Evolutionary conservation across 1,284 basidiomycete genomes (phyloP), one percentile per base, ranked within the genome.

Genomic region (Vanrija sp.): DNA sequence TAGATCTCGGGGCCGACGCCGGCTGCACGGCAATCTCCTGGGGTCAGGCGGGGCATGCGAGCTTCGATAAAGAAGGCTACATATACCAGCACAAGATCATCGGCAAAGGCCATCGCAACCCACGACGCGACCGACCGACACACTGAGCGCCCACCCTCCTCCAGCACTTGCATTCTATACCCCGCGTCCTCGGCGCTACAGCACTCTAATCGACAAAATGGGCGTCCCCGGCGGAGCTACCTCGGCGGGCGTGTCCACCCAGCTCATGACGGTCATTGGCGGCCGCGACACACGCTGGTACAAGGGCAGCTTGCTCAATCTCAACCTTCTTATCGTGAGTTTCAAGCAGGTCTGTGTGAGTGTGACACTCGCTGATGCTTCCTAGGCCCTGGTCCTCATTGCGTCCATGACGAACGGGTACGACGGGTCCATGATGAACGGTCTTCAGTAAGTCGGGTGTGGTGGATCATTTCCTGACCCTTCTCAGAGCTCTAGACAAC

Each of bases 261-360:
- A 42, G 7, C n/a, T 42, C 40, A 42, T 42, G 40, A 18, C 40
- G n/a, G 19, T 42, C 9, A 42, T 42, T 21, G 40, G n/a, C 19
- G 58, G 60, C 26, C 54, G 65, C 19, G 57, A 63, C 46, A 63
- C 60, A 14, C 48, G 57, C 44, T 66, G 63, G 63, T 66, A 64
- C 53, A 44, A 43, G 5, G 63, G 63, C 23, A 50, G 55, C 40
- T 43, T 61, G 3, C 42, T 50, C 15, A 55, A 57, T 39, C 57
- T 65, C 52, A 66, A 63, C 44, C 38, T 61, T 40, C 60, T 64
- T 46, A 40, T 57, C 21, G 51, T 58, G 28, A 58, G 52, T 54
- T 16, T 8, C 29, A 2, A 23, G 21, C 21, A 23, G 5, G 7
- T 5, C 34, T 14, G 5, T 34, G 34, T 12, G 2, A 8, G 5